Percentiles rank a stretch among this genome's conserved stretches.
phyloP scores from a whole-genome alignment of 768 basidiomycete genomes.

The Mycena belliarum region DNA sequence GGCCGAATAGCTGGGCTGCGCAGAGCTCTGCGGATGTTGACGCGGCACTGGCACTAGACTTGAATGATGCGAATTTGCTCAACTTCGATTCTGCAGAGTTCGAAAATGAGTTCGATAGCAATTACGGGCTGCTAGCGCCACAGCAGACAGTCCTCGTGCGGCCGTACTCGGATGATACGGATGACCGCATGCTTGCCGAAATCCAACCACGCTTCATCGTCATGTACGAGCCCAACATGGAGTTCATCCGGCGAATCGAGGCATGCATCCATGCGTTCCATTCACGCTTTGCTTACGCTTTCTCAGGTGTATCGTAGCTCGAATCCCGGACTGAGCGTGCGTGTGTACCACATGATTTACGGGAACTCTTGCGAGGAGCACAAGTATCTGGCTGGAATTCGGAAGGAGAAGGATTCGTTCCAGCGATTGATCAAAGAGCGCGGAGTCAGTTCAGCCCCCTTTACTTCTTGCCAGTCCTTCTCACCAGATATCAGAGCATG shows the following conservation, averaged over 20 bases:
- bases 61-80: slow-evolving; percentile 30
- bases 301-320: slow-evolving; percentile 82
- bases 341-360: slow-evolving; percentile 97
- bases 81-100: slow-evolving; percentile 41
- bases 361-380: slow-evolving; percentile 92
- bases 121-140: slow-evolving; percentile 78
- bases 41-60: slow-evolving; percentile 27
- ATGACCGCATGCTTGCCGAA: slow-evolving; percentile 86
- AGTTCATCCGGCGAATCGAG: slow-evolving; percentile 91
- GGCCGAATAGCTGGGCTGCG: slow-evolving; percentile 35
- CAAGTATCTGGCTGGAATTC: slow-evolving; percentile 85
- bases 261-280: slow-evolving; percentile 42
- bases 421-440: slow-evolving; percentile 91
- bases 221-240: slow-evolving; percentile 93
- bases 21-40: slow-evolving; percentile 26
- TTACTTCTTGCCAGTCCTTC: not conserved
- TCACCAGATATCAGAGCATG: slow-evolving; percentile 60
- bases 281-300: not conserved
- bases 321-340: slow-evolving; percentile 77
- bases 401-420: slow-evolving; percentile 93
- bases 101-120: slow-evolving; percentile 64
- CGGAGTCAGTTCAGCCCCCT: slow-evolving; percentile 55
- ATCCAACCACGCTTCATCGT: slow-evolving; percentile 89
- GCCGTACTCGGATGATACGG: slow-evolving; percentile 88
- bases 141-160: slow-evolving; percentile 85